A percentile compares a stretch with the other conserved stretches of the same genome.
phyloP scores from a whole-genome alignment of 495 filamentous ascomycete species.

The Hypoxylon trugodes region DNA sequence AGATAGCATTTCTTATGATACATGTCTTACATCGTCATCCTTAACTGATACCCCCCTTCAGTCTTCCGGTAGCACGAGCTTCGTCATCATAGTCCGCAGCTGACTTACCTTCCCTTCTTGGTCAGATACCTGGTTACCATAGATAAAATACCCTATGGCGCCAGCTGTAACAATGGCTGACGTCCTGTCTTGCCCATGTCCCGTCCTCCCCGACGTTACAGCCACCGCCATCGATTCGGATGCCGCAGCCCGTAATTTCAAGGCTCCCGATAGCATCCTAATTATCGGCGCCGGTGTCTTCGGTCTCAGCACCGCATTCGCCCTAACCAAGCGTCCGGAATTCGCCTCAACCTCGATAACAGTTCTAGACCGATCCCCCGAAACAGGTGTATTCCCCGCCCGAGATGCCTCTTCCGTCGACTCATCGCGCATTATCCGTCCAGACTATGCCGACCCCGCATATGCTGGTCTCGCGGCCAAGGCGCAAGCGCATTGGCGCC shows the following conservation, averaged over 20 bases:
- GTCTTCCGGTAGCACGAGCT: too few species aligned
- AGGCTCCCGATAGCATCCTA: constrained; percentile 64
- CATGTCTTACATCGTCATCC: neutral
- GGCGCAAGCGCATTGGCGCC: constrained; percentile 78
- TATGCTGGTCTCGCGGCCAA: constrained; percentile 74
- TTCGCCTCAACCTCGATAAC: constrained; percentile 68
- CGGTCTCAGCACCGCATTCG: constrained; percentile 73
- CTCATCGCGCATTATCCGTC: constrained; percentile 78
- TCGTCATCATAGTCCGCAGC: too few species aligned
- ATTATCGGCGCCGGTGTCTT: constrained; percentile 84
- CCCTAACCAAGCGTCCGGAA: constrained; percentile 63
- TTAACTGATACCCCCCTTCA: neutral
- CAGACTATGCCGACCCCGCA: constrained; percentile 79
- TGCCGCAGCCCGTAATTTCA: neutral
- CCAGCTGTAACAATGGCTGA: neutral
- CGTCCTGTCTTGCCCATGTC: constrained; percentile 6
- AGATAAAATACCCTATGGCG: neutral
- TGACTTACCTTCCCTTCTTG: neutral
- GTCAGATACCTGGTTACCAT: too few species aligned
- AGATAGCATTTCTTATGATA: neutral
- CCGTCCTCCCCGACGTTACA: constrained; percentile 7
- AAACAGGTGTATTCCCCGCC: constrained; percentile 63
- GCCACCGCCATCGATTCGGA: constrained; percentile 2
- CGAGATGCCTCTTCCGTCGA: constrained; percentile 77
- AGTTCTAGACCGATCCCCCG: constrained; percentile 71